Evolutionary conservation across 148 eudicot species (phyloP), one percentile per base, ranked within the genome.

Genomic region (Diospyros kaki): DNA sequence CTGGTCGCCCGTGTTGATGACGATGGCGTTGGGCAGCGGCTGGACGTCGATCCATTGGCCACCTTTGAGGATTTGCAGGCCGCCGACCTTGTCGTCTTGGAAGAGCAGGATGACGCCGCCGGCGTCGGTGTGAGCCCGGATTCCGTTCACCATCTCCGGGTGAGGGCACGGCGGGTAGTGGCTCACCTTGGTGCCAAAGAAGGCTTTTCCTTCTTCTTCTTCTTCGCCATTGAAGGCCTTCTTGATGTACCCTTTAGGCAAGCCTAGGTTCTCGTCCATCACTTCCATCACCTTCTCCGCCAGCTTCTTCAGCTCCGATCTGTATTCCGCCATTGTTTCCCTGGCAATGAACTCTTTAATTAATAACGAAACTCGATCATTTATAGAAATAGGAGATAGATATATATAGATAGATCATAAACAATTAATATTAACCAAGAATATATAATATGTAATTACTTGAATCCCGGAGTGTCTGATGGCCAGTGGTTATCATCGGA

Each of bases 91-190:
- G 72, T 92, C 98, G 28, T 94, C 98, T 75, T 94, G 98, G 81
- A 85, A 89, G 68, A 94, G 94, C n/a, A 92, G 81, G 81, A 94
- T 86, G 5, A 94, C 86, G 0, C 98, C 98, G 2, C 98, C 98
- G 0, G 98, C 98, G 28, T 94, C 98, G 1, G 97, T 94, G 89
- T 94, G 98, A 45, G 97, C 96, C 3, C 98, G 82, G 11, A 94
- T 88, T 4, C 88, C 97, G 0, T 53, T 81, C 71, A 92, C 89
- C 54, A 42, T 81, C 8, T 92, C 97, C 0, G 98, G 98, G 45
- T 83, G 78, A 6, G 97, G 93, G 68, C 98, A 92, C 4, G 97
- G 95, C 43, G 98, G 98, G 82, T 92, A 94, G 79, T 92, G 97
- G 86, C 93, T 89, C 51, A 94, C 94, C 79, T 94, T 94, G 56